Evolutionary conservation across 2,329 filamentous ascomycete species (phyloP).

Genomic region (Stemphylium vesicarium): DNA sequence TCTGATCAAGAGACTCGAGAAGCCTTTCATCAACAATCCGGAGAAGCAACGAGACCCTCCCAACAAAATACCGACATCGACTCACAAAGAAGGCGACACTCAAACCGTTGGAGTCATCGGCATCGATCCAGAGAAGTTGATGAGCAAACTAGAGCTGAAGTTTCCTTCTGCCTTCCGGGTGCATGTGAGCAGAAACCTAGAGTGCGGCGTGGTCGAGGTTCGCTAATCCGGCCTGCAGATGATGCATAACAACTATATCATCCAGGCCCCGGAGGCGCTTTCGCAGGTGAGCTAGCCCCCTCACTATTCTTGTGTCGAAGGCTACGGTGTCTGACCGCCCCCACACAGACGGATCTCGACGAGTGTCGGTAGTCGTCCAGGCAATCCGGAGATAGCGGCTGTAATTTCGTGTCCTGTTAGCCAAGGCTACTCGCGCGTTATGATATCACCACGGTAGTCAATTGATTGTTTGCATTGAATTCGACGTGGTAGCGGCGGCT

Average conservation of each 20-base stretch:
- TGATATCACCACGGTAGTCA: background rate
- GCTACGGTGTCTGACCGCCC: background rate
- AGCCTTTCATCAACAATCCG: background rate
- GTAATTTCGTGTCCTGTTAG: background rate
- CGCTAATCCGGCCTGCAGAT: conserved; percentile 9
- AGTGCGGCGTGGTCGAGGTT: background rate
- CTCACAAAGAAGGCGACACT: background rate
- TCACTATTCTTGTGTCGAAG: background rate
- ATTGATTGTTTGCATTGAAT: background rate
- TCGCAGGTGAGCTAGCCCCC: background rate
- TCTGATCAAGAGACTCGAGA: background rate
- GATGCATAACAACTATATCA: conserved; percentile 12
- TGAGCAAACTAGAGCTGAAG: background rate
- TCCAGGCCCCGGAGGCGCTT: conserved; percentile 1
- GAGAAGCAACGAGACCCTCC: background rate
- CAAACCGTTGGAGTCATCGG: background rate
- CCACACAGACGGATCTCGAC: background rate
- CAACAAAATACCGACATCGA: too few species aligned
- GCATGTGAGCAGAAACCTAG: background rate
- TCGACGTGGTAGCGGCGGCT: background rate
- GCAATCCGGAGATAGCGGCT: background rate
- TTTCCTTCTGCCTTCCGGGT: conserved; percentile 1
- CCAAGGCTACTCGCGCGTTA: background rate
- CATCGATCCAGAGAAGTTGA: conserved; percentile 5
- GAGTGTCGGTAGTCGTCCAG: background rate